Evolutionary conservation across 257 asterid genomes (phyloP).

Genomic region (Galeopsis tetrahit): DNA sequence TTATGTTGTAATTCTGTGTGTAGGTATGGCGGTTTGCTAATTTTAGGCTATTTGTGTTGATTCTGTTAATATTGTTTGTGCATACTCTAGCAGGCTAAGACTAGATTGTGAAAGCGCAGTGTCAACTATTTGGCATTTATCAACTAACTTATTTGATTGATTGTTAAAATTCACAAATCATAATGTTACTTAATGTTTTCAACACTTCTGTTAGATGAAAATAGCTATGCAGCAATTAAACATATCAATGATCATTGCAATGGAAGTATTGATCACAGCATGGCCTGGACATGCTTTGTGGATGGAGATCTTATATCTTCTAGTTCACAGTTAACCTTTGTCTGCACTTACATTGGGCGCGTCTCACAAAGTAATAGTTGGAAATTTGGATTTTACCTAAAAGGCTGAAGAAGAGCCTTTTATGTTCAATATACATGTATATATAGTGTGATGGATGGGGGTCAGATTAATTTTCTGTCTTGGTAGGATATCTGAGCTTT

Average conservation of each 20-base stretch:
- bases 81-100: background rate
- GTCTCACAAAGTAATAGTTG: background rate
- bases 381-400: background rate
- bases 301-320: background rate
- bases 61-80: background rate
- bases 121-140: conserved; percentile 4
- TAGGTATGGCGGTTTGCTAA: background rate
- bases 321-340: background rate
- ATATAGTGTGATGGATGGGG: background rate
- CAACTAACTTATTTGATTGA: background rate
- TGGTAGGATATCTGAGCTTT: background rate
- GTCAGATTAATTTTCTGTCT: background rate
- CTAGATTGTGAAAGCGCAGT: background rate
- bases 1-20: background rate
- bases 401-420: background rate
- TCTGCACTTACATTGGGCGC: background rate
- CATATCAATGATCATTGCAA: background rate
- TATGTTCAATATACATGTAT: background rate
- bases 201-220: background rate
- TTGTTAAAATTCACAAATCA: background rate
- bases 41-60: conserved; percentile 4
- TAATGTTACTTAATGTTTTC: background rate
- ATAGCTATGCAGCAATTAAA: background rate
- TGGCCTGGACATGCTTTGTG: background rate
- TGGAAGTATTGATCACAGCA: background rate